These are phyloP conservation scores for Claviceps cyperi DNA, from an alignment of 2,329 filamentous ascomycete genomes.

Conservation along the genomic window DNA sequence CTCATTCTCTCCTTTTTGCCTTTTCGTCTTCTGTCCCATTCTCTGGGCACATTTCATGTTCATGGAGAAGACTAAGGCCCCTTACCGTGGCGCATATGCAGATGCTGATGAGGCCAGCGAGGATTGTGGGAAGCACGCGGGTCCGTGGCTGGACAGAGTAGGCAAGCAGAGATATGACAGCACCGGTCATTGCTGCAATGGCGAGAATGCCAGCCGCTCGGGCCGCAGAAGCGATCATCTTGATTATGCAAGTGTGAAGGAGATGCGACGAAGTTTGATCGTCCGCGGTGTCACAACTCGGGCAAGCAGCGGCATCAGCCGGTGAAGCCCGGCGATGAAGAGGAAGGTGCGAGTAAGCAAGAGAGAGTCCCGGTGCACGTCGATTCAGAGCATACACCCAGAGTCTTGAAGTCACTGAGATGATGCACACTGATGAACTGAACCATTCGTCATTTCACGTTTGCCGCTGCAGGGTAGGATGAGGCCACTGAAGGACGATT, in stretches of 20 bases:
- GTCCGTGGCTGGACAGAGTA: not conserved
- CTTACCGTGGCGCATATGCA: conserved; percentile 19
- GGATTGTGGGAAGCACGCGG: conserved; percentile 4
- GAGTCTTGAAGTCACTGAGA: not conserved
- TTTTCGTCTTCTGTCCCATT: not conserved
- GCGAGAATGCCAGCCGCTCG: not conserved
- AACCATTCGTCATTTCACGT: not conserved
- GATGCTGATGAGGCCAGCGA: conserved; percentile 11
- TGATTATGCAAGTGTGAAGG: not conserved
- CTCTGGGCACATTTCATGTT: not conserved
- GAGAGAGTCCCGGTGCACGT: not conserved
- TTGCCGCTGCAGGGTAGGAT: not conserved
- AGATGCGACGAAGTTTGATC: not conserved
- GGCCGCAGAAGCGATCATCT: not conserved
- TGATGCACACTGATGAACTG: not conserved
- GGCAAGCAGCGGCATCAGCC: not conserved
- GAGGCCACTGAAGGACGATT: not conserved
- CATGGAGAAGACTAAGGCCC: not conserved
- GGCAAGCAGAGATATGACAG: not conserved
- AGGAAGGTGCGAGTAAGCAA: not conserved
- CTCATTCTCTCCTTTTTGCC: not conserved
- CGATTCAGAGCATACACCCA: not conserved
- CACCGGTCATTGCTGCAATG: not conserved
- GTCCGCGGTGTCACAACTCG: not conserved
- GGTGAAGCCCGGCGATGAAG: not conserved